A percentile compares a stretch with the other conserved stretches of the same genome.
phyloP scores from a whole-genome alignment of 768 basidiomycete genomes.

The Rhodotorula babjevae region DNA sequence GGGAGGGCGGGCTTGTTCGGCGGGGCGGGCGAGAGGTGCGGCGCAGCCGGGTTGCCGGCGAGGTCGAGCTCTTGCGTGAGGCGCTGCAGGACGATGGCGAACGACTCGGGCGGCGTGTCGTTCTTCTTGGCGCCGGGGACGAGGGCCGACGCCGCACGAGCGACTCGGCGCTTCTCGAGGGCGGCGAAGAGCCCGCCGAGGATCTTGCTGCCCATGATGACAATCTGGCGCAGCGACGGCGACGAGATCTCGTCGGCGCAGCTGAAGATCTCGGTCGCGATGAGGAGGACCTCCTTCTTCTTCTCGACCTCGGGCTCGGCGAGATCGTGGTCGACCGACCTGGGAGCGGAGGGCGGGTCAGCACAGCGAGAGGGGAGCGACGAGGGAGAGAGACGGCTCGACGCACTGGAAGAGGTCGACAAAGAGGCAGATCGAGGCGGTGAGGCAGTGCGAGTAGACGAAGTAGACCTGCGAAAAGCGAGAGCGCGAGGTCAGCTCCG shows the following conservation, averaged over 20 bases:
- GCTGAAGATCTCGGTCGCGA: slow-evolving; percentile 25
- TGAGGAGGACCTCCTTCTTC: slow-evolving; percentile 16
- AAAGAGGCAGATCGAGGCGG: slow-evolving; percentile 34
- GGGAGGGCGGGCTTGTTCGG: background rate
- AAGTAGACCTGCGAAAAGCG: slow-evolving; percentile 17
- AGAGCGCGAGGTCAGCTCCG: too few relatives aligned
- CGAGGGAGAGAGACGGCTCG: background rate
- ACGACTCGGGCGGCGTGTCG: slow-evolving; percentile 10
- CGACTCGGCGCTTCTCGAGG: slow-evolving; percentile 22
- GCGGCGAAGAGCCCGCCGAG: slow-evolving; percentile 32
- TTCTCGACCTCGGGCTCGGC: slow-evolving; percentile 19
- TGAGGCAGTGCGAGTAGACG: slow-evolving; percentile 19
- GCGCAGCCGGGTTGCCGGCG: background rate
- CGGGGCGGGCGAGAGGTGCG: slow-evolving; percentile 1
- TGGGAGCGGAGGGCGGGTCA: background rate
- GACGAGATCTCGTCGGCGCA: slow-evolving; percentile 8
- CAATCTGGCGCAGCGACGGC: slow-evolving; percentile 13
- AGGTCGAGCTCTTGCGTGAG: slow-evolving; percentile 14
- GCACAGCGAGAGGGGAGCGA: background rate
- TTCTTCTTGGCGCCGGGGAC: background rate
- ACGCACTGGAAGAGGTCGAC: slow-evolving; percentile 30
- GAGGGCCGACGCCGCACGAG: slow-evolving; percentile 17
- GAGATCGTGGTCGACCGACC: slow-evolving; percentile 23
- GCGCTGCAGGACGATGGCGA: slow-evolving; percentile 23
- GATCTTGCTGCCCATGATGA: slow-evolving; percentile 22